phyloP scores from a whole-genome alignment of 2,329 filamentous ascomycete species.

The Lachnellula subtilissima region DNA sequence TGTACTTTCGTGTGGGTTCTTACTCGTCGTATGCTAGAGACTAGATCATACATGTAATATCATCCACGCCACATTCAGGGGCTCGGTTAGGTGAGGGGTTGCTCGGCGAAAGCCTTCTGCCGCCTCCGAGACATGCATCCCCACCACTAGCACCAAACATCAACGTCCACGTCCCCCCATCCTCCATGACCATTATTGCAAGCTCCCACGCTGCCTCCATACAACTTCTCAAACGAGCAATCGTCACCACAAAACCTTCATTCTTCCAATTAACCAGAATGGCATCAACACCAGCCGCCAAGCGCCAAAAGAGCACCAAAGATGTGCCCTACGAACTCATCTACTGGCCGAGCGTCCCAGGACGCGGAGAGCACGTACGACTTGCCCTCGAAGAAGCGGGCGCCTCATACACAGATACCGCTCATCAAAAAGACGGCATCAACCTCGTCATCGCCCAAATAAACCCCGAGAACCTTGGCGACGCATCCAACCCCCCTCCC shows the following conservation, averaged over 20 bases:
- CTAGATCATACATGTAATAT: no score
- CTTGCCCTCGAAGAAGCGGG: slow-evolving; percentile 66
- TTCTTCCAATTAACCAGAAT: slow-evolving; percentile 1
- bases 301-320: slow-evolving; percentile 40
- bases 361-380: slow-evolving; percentile 70
- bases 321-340: slow-evolving; percentile 31
- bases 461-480: slow-evolving; percentile 41
- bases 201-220: not conserved
- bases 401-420: slow-evolving; percentile 59
- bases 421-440: slow-evolving; percentile 48
- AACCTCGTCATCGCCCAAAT: slow-evolving; percentile 45
- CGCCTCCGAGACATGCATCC: no score
- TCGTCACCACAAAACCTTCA: not conserved
- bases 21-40: no score
- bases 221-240: not conserved
- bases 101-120: no score
- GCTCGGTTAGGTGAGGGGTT: no score
- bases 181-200: not conserved
- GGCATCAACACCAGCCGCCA: slow-evolving; percentile 19
- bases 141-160: not conserved
- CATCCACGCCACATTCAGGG: no score
- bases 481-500: slow-evolving; percentile 56
- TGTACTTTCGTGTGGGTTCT: no score
- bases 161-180: not conserved
- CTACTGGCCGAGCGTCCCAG: slow-evolving; percentile 47